Base-by-base conservation (phyloP, 257 asterid species). In the Salvia rosmarinus region DNA sequence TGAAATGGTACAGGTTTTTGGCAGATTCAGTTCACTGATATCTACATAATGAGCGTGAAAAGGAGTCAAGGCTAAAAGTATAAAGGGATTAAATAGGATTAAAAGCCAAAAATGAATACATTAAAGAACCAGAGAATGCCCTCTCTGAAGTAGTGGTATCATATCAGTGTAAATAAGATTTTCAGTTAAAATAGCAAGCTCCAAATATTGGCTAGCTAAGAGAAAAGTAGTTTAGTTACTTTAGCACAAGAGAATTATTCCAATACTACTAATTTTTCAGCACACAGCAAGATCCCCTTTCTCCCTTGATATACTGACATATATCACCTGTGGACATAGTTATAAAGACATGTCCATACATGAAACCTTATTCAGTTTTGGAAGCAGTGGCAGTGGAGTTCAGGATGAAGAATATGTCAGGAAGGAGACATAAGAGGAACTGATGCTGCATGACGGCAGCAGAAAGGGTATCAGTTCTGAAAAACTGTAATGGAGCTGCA, bases 1-100 rank as follows among this genome's bases (percentile, higher is more conserved):
- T 51, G 92, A 57, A 14, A 94, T 89, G 78, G 78, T 86, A 78
- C 97, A 94, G 60, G 96, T 84, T 67, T 85, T 82, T 1, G 96
- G 99, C 64, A 94, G 88, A 79, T 89, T 94, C 66, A 94, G 85
- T 71, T 94, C 99, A 66, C 88, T 91, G 68, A 91, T 94, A 85
- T 91, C 96, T 91, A 71, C 81, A 82, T 37, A 9, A 78, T 55
- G 39, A 64, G 57, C 44, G 40, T 30, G 3, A 37, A 43, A 76
- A 57, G 51, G 60, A 74, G 51, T 59, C 49, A 37, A 42, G 37
- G 50, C 47, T 50, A 34, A 47, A 23, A 30, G 50, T 56, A 34
- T 3, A 65, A 37, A 54, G 25, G 44, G 39, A 39, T 28, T 39
- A n/a, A 60, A 42, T 49, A 17, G 21, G 34, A 42, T 50, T 44